Base-by-base conservation (phyloP, 1,284 basidiomycete genomes). In the Sanguinoderma infundibulare region DNA sequence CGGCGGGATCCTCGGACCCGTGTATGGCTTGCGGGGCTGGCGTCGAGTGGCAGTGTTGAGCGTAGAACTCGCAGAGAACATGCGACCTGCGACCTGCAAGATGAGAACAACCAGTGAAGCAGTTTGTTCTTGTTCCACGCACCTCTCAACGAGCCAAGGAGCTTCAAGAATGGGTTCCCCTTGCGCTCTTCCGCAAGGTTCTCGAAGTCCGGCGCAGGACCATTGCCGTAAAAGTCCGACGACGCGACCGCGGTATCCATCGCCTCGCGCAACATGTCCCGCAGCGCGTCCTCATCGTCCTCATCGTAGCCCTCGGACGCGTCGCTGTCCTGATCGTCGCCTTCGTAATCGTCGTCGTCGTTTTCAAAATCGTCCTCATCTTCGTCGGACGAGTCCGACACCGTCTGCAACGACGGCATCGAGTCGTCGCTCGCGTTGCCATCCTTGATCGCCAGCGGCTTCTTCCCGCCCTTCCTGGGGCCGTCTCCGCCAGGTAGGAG, bases 131-230 rank as follows among this genome's bases (percentile, higher is more conserved):
- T 1, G 20, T 14, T 30, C 17, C 42, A 69, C 73, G 40, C 66
- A 87, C 90, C 91, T 83, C 87, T 81, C 57, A 93, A 71, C 15
- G 87, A 87, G 22, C 86, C 86, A 62, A 93, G 75, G 36, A 92
- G 72, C 72, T 87, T 91, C 69, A 92, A 72, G 72, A 93, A 91
- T 0, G 90, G 88, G 67, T 92, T 93, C 15, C 79, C 83, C 71
- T 86, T 87, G 57, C 80, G 78, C 57, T 85, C 84, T 54, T 86
- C 82, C 15, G 77, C 72, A 12, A 80, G 64, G 2, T 80, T 73
- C 39, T 83, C 78, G 39, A 78, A 76, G 34, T 78, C 81, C 8
- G 78, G 72, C 14, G 77, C 74, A 5, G 76, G 71, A 24, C 77
- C 72, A 12, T 75, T 72, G 66, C 85, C 80, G 52, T 84, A 78